These are phyloP conservation scores for Lactarius indigo DNA, from an alignment of 768 basidiomycete genomes.

Conservation along the genomic window DNA sequence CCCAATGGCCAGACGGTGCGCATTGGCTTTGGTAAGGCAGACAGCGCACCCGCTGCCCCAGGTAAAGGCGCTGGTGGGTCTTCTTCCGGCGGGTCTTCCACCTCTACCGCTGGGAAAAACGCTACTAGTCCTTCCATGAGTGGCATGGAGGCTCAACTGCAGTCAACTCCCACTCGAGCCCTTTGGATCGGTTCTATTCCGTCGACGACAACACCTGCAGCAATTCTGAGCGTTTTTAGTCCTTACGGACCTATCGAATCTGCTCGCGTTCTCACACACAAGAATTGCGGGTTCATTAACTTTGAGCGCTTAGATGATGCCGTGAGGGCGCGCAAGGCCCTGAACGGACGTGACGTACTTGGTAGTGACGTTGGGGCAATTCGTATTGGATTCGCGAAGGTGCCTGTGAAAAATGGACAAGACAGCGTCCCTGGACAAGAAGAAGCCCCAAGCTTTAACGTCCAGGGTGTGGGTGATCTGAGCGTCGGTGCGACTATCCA, in stretches of 20 bases:
- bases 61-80: slow-evolving; percentile 67
- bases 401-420: slow-evolving; percentile 84
- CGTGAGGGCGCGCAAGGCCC: slow-evolving; percentile 88
- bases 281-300: slow-evolving; percentile 97
- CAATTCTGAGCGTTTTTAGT: slow-evolving; percentile 93
- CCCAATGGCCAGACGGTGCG: slow-evolving; percentile 94
- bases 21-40: slow-evolving; percentile 97
- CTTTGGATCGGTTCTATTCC: slow-evolving; percentile 99
- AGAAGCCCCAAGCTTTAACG: slow-evolving; percentile 60
- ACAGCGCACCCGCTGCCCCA: slow-evolving; percentile 90
- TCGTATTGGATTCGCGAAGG: slow-evolving; percentile 94
- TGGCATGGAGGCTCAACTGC: slow-evolving; percentile 80
- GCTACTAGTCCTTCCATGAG: slow-evolving; percentile 52
- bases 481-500: slow-evolving; percentile 88
- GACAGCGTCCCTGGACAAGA: slow-evolving; percentile 58
- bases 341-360: slow-evolving; percentile 93
- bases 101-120: slow-evolving; percentile 46
- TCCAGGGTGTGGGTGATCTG: slow-evolving; percentile 80
- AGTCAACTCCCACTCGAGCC: slow-evolving; percentile 89
- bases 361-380: slow-evolving; percentile 97
- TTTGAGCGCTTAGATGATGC: slow-evolving; percentile 98
- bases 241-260: slow-evolving; percentile 98
- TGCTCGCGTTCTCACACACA: slow-evolving; percentile 92
- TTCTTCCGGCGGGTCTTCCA: slow-evolving; percentile 62
- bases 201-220: slow-evolving; percentile 89